These are phyloP conservation scores for Kluyveromyces wickerhamii DNA, from an alignment of 805 yeast genomes.

Conservation along the genomic window DNA sequence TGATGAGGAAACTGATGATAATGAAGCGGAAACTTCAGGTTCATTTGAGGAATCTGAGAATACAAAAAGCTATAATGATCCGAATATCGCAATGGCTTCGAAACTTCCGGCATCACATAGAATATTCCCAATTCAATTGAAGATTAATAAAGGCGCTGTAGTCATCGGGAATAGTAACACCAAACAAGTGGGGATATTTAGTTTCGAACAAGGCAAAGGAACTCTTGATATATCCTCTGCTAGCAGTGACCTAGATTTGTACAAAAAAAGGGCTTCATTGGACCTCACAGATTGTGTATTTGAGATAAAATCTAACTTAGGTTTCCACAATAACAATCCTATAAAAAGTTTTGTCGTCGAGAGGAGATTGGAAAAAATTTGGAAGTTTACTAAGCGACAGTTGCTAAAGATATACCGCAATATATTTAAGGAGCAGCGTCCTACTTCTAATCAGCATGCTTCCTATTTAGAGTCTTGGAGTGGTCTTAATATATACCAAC, in stretches of 20 bases:
- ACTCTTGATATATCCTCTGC: constrained; percentile 46
- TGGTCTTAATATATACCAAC: constrained; percentile 62
- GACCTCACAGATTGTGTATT: constrained; percentile 47
- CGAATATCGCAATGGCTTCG: constrained; percentile 6
- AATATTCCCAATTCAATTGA: constrained; percentile 53
- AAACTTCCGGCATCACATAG: constrained; percentile 1
- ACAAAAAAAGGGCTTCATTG: constrained; percentile 39
- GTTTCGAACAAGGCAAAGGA: constrained; percentile 49
- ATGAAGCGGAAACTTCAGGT: neutral
- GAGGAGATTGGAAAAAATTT: constrained; percentile 19
- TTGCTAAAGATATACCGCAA: neutral
- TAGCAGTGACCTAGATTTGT: constrained; percentile 48
- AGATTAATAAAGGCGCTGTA: constrained; percentile 58
- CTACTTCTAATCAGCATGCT: constrained; percentile 6
- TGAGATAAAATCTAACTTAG: constrained; percentile 61
- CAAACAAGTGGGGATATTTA: constrained; percentile 58
- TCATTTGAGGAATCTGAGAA: neutral
- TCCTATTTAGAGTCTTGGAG: constrained; percentile 46
- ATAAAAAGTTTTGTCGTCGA: constrained; percentile 11
- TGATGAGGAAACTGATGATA: constrained; percentile 6
- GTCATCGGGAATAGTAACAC: constrained; percentile 77
- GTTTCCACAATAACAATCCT: constrained; percentile 38
- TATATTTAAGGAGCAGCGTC: neutral
- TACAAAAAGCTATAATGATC: neutral
- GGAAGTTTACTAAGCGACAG: neutral